phyloP scores from a whole-genome alignment of 768 basidiomycete species.

The Exidia glandulosa region DNA sequence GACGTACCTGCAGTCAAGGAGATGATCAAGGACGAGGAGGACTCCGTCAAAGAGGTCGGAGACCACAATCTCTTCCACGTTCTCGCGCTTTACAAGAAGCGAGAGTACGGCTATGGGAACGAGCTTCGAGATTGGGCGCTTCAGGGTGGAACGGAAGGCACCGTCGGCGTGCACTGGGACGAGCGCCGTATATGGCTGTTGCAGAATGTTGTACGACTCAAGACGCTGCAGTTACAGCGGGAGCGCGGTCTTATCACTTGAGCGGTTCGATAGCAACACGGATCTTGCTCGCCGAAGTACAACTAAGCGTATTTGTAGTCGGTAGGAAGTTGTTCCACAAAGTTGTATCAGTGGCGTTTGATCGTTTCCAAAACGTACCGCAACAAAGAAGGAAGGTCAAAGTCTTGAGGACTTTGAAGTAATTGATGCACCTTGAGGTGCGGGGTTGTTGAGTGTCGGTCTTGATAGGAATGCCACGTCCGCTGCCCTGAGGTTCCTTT shows the following conservation, averaged over 20 bases:
- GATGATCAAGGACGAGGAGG: neutral
- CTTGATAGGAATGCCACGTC: too few relatives aligned
- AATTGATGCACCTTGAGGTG: neutral
- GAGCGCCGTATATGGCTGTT: neutral
- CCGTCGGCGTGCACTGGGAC: neutral
- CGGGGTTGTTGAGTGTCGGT: neutral
- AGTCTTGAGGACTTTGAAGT: neutral
- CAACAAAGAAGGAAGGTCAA: neutral
- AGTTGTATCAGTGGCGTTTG: neutral
- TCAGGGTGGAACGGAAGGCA: neutral
- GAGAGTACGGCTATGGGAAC: neutral
- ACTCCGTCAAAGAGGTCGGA: neutral
- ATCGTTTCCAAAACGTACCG: neutral
- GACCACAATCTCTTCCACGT: neutral
- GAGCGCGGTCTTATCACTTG: neutral
- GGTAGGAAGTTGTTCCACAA: too few relatives aligned
- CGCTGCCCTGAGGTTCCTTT: too few relatives aligned
- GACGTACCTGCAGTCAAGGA: neutral
- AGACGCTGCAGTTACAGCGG: neutral
- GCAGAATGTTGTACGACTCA: neutral
- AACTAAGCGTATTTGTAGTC: neutral
- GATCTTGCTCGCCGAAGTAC: neutral
- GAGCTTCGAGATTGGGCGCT: neutral
- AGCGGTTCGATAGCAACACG: neutral
- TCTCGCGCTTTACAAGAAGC: neutral